Conservation (phyloP, 202 grass and related monocot species). For the Carex arenaria region DNA sequence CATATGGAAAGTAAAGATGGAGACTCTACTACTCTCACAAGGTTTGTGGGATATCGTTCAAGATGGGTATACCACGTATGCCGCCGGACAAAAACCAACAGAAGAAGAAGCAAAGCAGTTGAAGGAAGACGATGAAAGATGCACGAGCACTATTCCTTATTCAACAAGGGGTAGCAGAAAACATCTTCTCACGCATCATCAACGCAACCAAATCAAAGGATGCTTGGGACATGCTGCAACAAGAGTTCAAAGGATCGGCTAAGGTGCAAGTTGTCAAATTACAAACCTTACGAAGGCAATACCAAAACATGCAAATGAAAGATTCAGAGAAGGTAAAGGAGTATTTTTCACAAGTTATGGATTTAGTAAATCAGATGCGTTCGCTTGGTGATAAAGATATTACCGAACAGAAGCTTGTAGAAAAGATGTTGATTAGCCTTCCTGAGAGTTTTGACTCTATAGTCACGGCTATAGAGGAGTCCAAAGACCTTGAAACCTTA, state of each 20-base stretch:
- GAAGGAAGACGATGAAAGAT: background rate
- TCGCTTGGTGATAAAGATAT: background rate
- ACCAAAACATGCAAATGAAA: background rate
- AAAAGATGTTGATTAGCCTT: background rate
- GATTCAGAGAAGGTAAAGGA: background rate
- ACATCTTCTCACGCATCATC: background rate
- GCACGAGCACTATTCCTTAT: background rate
- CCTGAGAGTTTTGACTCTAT: background rate
- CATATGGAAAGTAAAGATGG: too few species aligned
- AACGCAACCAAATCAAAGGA: background rate
- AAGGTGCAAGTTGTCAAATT: constrained; percentile 1
- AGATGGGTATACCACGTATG: background rate
- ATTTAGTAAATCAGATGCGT: background rate
- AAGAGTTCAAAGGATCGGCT: background rate
- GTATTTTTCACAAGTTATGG: background rate
- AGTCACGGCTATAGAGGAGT: background rate
- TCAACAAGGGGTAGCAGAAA: background rate
- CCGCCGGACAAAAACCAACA: background rate
- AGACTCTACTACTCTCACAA: background rate
- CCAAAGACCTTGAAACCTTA: background rate
- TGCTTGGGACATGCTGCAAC: background rate
- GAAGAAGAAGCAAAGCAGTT: background rate
- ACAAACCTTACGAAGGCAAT: background rate
- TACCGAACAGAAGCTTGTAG: background rate
- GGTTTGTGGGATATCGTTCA: background rate